A percentile compares a stretch with the other conserved stretches of the same genome.
These are phyloP conservation scores for Boletus patriciae DNA, from an alignment of 768 basidiomycete genomes.

Conservation along the genomic window DNA sequence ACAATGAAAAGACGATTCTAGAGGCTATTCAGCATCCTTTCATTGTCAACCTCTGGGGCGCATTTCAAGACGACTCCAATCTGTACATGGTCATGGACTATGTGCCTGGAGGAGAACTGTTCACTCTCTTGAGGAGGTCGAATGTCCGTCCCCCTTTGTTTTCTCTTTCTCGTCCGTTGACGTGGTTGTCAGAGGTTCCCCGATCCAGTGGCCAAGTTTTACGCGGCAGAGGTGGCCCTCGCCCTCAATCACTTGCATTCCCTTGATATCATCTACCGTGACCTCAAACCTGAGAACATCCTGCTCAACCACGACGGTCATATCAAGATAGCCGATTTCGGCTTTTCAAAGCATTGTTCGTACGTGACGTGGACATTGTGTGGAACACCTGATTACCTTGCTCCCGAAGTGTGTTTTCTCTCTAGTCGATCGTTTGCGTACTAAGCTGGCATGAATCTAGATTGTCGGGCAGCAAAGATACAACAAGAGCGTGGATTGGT, in stretches of 20 bases:
- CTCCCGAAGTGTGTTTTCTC: slow-evolving; percentile 72
- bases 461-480: slow-evolving; percentile 82
- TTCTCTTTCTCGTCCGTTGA: slow-evolving; percentile 13
- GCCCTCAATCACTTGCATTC: slow-evolving; percentile 89
- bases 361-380: slow-evolving; percentile 94
- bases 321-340: slow-evolving; percentile 96
- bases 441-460: slow-evolving; percentile 34
- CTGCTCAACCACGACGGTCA: slow-evolving; percentile 92
- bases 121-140: slow-evolving; percentile 87
- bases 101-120: slow-evolving; percentile 95
- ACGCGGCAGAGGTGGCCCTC: slow-evolving; percentile 91
- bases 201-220: slow-evolving; percentile 97
- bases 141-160: slow-evolving; percentile 54
- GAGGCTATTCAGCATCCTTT: slow-evolving; percentile 86
- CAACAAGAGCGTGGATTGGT: slow-evolving; percentile 98
- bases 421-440: slow-evolving; percentile 16
- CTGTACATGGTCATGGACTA: slow-evolving; percentile 99
- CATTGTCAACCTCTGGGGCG: slow-evolving; percentile 95
- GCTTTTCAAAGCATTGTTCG: slow-evolving; percentile 88
- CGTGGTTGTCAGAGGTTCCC: slow-evolving; percentile 71
- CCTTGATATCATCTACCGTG: slow-evolving; percentile 91
- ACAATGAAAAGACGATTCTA: slow-evolving; percentile 89
- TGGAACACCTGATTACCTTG: slow-evolving; percentile 94
- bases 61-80: slow-evolving; percentile 88
- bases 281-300: slow-evolving; percentile 97